Evolutionary conservation across 1,139 yeast species (phyloP).

Genomic region (Suhomyces atakaporum): DNA sequence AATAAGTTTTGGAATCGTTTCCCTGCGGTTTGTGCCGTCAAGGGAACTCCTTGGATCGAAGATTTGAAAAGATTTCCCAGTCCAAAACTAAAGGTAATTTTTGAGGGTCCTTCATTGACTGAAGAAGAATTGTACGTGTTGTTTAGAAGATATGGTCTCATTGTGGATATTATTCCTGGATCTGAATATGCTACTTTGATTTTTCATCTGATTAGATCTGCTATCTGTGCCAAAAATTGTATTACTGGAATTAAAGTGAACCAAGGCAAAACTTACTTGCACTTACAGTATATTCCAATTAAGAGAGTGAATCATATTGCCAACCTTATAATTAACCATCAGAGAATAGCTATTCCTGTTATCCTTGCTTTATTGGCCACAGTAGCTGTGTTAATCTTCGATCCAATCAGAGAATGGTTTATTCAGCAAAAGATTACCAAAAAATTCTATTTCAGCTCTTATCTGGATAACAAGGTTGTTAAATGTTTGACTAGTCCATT

Average conservation of each 20-base stretch:
- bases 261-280: constrained; percentile 57
- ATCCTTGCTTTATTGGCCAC: constrained; percentile 57
- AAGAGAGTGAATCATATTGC: constrained; percentile 53
- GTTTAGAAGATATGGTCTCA: constrained; percentile 84
- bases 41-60: constrained; percentile 96
- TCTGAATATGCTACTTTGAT: constrained; percentile 55
- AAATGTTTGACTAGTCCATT: constrained; percentile 32
- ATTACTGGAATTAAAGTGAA: constrained; percentile 71
- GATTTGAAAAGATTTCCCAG: constrained; percentile 81
- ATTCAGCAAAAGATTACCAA: constrained; percentile 72
- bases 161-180: constrained; percentile 67
- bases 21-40: constrained; percentile 67
- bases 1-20: constrained; percentile 22
- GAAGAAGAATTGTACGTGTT: constrained; percentile 84
- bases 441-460: constrained; percentile 36
- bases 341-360: constrained; percentile 73
- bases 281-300: constrained; percentile 68
- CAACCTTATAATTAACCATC: constrained; percentile 68
- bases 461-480: constrained; percentile 33
- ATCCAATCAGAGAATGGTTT: constrained; percentile 85
- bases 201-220: constrained; percentile 61
- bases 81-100: constrained; percentile 59
- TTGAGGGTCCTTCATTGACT: constrained; percentile 71
- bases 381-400: constrained; percentile 81
- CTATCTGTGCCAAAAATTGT: constrained; percentile 89